phyloP scores from a whole-genome alignment of 805 yeast genomes.

The Allodekkera sacchari region DNA sequence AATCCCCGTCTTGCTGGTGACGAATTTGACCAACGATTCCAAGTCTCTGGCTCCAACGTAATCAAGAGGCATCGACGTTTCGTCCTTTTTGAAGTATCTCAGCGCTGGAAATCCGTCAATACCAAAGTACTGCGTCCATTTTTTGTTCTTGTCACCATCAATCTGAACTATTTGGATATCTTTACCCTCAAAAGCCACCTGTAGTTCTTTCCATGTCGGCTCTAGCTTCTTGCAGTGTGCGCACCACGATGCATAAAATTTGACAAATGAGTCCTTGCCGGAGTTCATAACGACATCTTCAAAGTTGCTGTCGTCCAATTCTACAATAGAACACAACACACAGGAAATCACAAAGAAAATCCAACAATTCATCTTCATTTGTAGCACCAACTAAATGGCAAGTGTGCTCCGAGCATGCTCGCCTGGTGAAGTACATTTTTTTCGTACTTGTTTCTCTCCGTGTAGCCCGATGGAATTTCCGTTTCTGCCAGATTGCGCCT shows the following conservation, averaged over 20 bases:
- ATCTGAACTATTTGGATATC: slow-evolving; percentile 33
- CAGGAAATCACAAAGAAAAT: too few relatives aligned
- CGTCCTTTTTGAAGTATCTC: slow-evolving; percentile 45
- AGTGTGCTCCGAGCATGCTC: too few relatives aligned
- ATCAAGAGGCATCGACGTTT: slow-evolving; percentile 38
- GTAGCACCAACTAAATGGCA: too few relatives aligned
- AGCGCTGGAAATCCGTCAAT: slow-evolving; percentile 61
- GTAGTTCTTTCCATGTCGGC: slow-evolving; percentile 36
- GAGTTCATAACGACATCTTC: slow-evolving; percentile 48
- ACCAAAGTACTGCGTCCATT: slow-evolving; percentile 41
- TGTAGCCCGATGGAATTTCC: too few relatives aligned
- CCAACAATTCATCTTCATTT: too few relatives aligned
- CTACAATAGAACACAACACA: slow-evolving; percentile 26
- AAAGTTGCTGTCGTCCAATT: slow-evolving; percentile 42
- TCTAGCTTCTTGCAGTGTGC: slow-evolving; percentile 52
- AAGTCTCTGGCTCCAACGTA: slow-evolving; percentile 47
- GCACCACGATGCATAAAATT: slow-evolving; percentile 72
- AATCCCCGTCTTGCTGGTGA: slow-evolving; percentile 30
- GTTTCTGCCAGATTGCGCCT: too few relatives aligned
- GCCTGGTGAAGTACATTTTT: too few relatives aligned
- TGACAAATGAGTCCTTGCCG: slow-evolving; percentile 67
- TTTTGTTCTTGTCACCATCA: slow-evolving; percentile 52
- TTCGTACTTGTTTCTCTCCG: too few relatives aligned
- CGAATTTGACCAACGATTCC: slow-evolving; percentile 41
- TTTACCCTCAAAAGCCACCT: slow-evolving; percentile 13